Percentiles rank a stretch among this genome's conserved stretches.
Evolutionary conservation across 2,329 filamentous ascomycete species (phyloP).

Genomic region (Cordyceps javanica): DNA sequence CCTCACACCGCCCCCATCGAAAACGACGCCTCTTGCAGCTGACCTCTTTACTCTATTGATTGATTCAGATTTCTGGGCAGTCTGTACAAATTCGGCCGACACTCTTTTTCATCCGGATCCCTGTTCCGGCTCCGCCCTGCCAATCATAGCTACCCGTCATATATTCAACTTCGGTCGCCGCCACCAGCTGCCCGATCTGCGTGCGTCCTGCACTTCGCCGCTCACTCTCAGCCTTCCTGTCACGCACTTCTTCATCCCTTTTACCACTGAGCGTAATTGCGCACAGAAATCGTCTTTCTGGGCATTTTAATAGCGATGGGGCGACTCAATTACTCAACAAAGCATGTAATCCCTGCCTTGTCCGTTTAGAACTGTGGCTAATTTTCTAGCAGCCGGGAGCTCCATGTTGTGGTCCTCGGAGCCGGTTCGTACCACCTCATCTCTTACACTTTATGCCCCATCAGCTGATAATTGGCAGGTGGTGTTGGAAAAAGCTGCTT

Average conservation of each 20-base stretch:
- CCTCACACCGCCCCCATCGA: constrained; percentile 10
- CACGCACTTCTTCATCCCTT: background rate
- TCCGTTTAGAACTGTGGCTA: constrained; percentile 12
- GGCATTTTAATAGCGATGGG: background rate
- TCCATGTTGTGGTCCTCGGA: constrained; percentile 76
- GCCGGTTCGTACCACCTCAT: constrained; percentile 51
- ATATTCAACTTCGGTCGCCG: constrained; percentile 4
- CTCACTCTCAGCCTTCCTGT: background rate
- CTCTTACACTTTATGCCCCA: constrained; percentile 19
- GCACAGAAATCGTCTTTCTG: background rate
- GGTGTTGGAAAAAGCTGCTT: constrained; percentile 90
- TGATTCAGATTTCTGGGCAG: constrained; percentile 2
- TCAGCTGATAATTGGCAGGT: constrained; percentile 40
- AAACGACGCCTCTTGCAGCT: background rate
- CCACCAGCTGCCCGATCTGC: constrained; percentile 6
- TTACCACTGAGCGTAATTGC: background rate
- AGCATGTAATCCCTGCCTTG: background rate
- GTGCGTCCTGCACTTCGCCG: background rate
- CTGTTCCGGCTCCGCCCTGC: background rate
- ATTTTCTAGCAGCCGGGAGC: constrained; percentile 55
- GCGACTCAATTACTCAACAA: constrained; percentile 11
- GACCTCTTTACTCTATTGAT: background rate
- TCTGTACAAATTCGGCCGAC: background rate
- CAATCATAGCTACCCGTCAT: constrained; percentile 2
- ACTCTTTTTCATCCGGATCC: background rate